Conservation (phyloP, 1,284 basidiomycete species). For the Ceratobasidium sp. region DNA sequence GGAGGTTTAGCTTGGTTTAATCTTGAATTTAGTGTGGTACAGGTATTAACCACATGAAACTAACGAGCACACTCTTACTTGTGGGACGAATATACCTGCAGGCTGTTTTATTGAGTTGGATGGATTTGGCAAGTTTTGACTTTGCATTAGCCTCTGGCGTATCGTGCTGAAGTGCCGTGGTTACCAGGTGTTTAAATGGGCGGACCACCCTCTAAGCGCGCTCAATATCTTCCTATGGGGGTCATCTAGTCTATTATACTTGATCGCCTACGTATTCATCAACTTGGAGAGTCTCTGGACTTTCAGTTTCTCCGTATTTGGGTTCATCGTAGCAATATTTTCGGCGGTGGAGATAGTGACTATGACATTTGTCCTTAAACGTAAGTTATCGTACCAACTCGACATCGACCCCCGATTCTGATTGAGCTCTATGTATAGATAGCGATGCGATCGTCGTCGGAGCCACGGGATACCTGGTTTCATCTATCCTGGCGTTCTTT, state of each 20-base stretch:
- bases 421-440: slow-evolving; percentile 5
- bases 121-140: slow-evolving; percentile 7
- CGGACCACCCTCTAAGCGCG: slow-evolving; percentile 23
- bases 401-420: background rate
- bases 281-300: slow-evolving; percentile 5
- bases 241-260: slow-evolving; percentile 12
- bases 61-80: slow-evolving; percentile 14
- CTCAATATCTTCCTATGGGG: slow-evolving; percentile 31
- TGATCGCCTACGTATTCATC: slow-evolving; percentile 15
- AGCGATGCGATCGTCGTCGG: slow-evolving; percentile 17
- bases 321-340: background rate
- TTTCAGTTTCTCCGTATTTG: slow-evolving; percentile 23
- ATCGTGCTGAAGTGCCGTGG: background rate
- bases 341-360: slow-evolving; percentile 10
- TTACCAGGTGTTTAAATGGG: slow-evolving; percentile 16
- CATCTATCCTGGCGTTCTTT: slow-evolving; percentile 9
- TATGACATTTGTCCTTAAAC: slow-evolving; percentile 26
- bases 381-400: background rate
- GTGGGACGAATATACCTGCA: slow-evolving; percentile 26
- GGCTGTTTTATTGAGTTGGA: slow-evolving; percentile 23
- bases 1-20: background rate
- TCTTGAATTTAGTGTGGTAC: slow-evolving; percentile 14
- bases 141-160: background rate
- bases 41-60: slow-evolving; percentile 1
- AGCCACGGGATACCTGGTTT: slow-evolving; percentile 20